Conservation (phyloP, 805 yeast species). For the Priceomyces medius region DNA sequence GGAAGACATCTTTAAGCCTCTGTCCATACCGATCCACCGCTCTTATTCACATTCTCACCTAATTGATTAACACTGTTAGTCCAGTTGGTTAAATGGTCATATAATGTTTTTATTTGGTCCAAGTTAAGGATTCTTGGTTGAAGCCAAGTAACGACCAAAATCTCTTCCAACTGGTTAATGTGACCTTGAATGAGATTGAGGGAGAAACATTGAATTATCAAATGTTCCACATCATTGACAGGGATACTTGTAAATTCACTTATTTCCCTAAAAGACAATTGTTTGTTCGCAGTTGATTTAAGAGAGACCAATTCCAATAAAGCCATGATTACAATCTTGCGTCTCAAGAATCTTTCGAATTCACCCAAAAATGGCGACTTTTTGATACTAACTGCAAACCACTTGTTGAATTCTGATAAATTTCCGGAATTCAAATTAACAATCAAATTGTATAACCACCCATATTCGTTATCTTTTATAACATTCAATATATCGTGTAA, state of each 20-base stretch:
- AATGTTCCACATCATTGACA: conserved; percentile 78
- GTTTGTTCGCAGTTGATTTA: conserved; percentile 71
- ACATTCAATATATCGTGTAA: conserved; percentile 77
- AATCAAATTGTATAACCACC: conserved; percentile 73
- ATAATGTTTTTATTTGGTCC: conserved; percentile 76
- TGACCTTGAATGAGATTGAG: conserved; percentile 82
- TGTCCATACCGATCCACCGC: conserved; percentile 47
- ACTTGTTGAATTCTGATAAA: conserved; percentile 59
- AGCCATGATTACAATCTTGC: conserved; percentile 90
- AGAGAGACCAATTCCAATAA: conserved; percentile 82
- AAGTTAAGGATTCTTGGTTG: conserved; percentile 91
- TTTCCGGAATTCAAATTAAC: conserved; percentile 76
- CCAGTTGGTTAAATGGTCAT: conserved; percentile 74
- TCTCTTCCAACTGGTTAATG: conserved; percentile 81
- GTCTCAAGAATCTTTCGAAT: conserved; percentile 69
- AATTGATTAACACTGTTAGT: conserved; percentile 67
- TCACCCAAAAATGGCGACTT: conserved; percentile 56
- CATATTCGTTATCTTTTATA: conserved; percentile 46
- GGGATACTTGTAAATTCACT: conserved; percentile 64
- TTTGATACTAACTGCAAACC: conserved; percentile 36
- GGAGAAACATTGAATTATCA: conserved; percentile 88
- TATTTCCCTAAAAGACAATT: conserved; percentile 70
- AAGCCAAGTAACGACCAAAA: conserved; percentile 86
- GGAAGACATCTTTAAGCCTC: conserved; percentile 12
- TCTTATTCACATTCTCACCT: conserved; percentile 37